Evolutionary conservation across 208 protist species (phyloP).

Genomic region (Phytomonas serpens): DNA sequence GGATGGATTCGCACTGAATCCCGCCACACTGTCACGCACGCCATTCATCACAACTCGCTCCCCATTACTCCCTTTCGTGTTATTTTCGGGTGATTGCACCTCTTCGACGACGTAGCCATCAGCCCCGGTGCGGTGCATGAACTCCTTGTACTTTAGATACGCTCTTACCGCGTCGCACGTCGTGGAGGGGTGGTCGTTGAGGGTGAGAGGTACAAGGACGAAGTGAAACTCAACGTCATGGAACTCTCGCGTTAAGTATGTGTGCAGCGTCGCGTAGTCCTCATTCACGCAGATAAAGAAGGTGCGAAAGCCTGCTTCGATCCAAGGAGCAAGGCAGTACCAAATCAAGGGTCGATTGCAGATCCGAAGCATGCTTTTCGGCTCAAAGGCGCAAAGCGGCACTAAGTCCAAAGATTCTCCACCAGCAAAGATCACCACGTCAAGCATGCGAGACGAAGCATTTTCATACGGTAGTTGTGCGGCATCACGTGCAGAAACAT

Average conservation of each 20-base stretch:
- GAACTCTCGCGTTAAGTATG: conserved; percentile 58
- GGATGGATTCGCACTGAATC: background rate
- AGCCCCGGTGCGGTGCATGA: conserved; percentile 30
- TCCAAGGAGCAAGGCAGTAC: conserved; percentile 70
- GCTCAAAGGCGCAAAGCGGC: conserved; percentile 50
- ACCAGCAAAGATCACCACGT: conserved; percentile 78
- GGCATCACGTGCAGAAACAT: background rate
- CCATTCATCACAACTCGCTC: background rate
- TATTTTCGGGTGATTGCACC: background rate
- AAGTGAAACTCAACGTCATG: conserved; percentile 53
- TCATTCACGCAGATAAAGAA: conserved; percentile 82
- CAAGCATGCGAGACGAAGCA: conserved; percentile 36
- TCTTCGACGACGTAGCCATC: conserved; percentile 4
- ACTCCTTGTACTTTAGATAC: conserved; percentile 67
- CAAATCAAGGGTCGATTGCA: conserved; percentile 83
- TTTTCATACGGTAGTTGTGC: conserved; percentile 10
- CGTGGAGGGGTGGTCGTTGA: conserved; percentile 42
- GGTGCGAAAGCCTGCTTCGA: conserved; percentile 48
- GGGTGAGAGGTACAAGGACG: conserved; percentile 43
- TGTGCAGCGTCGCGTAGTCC: conserved; percentile 44
- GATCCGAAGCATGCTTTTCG: conserved; percentile 56
- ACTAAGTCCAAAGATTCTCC: conserved; percentile 37
- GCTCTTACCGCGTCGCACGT: conserved; percentile 68
- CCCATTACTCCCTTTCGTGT: background rate
- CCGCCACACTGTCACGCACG: conserved; percentile 4